Conservation (phyloP, 345 rosid genomes). For the Noccaea caerulescens region DNA sequence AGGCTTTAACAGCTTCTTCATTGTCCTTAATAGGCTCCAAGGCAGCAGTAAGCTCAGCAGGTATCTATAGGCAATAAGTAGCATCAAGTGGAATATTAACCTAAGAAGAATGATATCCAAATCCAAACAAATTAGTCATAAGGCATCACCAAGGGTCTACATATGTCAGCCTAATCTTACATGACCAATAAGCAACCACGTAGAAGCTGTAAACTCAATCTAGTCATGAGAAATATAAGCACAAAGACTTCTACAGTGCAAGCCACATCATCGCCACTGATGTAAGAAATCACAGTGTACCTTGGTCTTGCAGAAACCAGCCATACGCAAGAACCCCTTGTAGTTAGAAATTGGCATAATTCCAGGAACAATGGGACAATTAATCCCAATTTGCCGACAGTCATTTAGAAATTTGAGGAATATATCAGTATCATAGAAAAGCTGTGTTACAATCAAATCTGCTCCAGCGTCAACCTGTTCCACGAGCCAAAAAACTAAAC, state of each 20-base stretch:
- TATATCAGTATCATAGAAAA: constrained; percentile 88
- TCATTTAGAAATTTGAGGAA: constrained; percentile 94
- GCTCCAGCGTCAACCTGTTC: constrained; percentile 97
- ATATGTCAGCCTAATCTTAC: background rate
- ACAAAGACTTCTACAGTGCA: constrained; percentile 7
- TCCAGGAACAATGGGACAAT: constrained; percentile 92
- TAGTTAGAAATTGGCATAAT: constrained; percentile 97
- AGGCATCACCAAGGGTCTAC: constrained; percentile 19
- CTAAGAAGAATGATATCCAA: background rate
- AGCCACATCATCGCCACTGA: too few species aligned
- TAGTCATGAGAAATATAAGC: background rate
- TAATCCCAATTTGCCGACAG: constrained; percentile 87
- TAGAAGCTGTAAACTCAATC: background rate
- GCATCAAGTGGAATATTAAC: constrained; percentile 3
- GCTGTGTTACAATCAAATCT: constrained; percentile 81
- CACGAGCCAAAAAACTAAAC: constrained; percentile 4
- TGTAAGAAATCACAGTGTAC: constrained; percentile 47
- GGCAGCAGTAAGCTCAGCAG: constrained; percentile 81
- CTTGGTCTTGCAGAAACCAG: constrained; percentile 97
- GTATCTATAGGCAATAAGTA: constrained; percentile 59
- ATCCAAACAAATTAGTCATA: background rate
- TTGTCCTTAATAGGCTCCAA: constrained; percentile 96
- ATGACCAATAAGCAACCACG: constrained; percentile 19
- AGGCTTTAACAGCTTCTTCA: constrained; percentile 94
- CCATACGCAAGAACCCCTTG: constrained; percentile 91